Evolutionary conservation across 2,329 filamentous ascomycete species (phyloP), one percentile per base, ranked within the genome.

Genomic region (Metarhizium sp.): DNA sequence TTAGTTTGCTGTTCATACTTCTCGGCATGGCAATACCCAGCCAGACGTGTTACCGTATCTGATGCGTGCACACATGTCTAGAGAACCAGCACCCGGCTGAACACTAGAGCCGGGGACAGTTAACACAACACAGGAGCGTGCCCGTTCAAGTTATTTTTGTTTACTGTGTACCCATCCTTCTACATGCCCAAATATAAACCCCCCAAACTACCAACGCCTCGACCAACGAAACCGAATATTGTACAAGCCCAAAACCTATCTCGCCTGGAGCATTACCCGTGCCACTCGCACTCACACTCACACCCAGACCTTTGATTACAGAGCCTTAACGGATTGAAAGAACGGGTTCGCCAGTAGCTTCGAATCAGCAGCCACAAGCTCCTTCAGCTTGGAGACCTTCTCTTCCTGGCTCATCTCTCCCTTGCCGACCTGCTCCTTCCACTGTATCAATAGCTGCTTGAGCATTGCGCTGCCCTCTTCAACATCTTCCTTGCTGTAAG

Each of bases 381-480:
- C 88, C 68, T 82, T 86, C 80, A 97, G 84, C 62, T 84, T 80
- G 59, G 79, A 77, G 7, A 92, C 82, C 76, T 94, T 92, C 68
- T 95, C 85, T 61, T 88, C 85, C 62, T 84, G 84, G 56, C 75
- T 84, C 76, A 90, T 75, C 4, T 75, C 69, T 34, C 78, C 81
- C 1, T 71, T 78, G 57, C 81, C 74, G 11, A 84, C 81, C 67
- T 92, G 86, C 53, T 82, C 78, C 76, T 95, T 96, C 94, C 94
- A 99, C 68, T 84, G 81, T 45, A 87, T 73, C 57, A 99, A 73
- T 66, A 96, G 79, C 50, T 86, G 81, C 73, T 97, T 97, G 51
- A 99, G 77, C 72, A 95, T 74, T 29, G 80, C 81, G 67, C 88
- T 96, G 7, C 94, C 94, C 68, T 92, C 84, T 63, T 96, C 91